Evolutionary conservation across 139 green algal species (phyloP), one percentile per base, ranked within the genome.

Genomic region (Chlorella sp.): DNA sequence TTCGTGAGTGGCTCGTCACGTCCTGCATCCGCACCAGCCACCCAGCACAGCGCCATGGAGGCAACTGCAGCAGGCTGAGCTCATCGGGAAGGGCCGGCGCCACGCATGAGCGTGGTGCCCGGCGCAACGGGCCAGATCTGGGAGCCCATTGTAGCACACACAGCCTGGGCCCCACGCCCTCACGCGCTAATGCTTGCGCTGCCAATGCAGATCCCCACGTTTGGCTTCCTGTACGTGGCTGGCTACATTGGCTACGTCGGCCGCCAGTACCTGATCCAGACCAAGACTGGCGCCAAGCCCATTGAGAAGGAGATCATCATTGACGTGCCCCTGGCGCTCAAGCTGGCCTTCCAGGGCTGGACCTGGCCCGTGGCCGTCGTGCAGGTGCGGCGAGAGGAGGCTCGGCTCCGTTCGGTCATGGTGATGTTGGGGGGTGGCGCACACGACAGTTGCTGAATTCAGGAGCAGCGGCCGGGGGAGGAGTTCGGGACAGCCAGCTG

Each of bases 241-340:
- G 95, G 95, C 71, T 98, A 89, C 83, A 98, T 99, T 80, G 95
- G 95, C 72, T 95, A 91, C 72, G 88, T 94, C 1, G 95, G 95
- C 76, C 90, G 91, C 76, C 74, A 91, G 71, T 99, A 99, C 92
- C 78, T 99, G 60, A 84, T 85, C 35, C 36, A 62, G 23, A 72
- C 75, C 22, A 76, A 77, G 64, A 23, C 55, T 33, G 78, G 84
- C 33, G 36, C 62, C 30, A 85, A 88, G 78, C 87, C 91, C 55
- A 93, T 76, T 1, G 84, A 98, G 77, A 97, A 96, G 88, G 94
- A 98, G 92, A 96, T 96, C 87, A 98, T 98, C 86, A 97, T 98
- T 66, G 93, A 98, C 68, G 94, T 98, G 34, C 93, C 93, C 35
- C 68, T 93, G 61, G 94, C 94, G 2, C 36, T 93, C 22, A 80